Conservation (phyloP, 768 basidiomycete species). For the Strobilomyces confusus region DNA sequence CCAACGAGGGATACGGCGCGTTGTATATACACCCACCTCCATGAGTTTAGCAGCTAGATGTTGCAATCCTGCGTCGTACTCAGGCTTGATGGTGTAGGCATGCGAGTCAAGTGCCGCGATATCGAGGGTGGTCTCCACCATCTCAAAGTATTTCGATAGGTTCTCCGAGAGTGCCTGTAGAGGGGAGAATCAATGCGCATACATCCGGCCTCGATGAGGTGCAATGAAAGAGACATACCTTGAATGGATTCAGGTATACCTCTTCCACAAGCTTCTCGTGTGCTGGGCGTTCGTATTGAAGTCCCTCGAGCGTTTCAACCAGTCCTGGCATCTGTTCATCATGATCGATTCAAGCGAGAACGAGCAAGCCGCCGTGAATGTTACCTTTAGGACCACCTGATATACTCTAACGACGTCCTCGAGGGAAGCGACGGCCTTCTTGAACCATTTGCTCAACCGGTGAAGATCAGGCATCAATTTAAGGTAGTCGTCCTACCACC, state of each 20-base stretch:
- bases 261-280: constrained; percentile 60
- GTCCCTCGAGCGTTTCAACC: constrained; percentile 55
- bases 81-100: constrained; percentile 88
- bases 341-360: neutral
- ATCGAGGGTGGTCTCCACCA: constrained; percentile 96
- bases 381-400: constrained; percentile 83
- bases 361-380: neutral
- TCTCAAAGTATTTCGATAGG: constrained; percentile 79
- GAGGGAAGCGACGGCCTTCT: constrained; percentile 74
- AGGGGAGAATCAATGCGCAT: neutral
- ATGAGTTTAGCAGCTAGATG: constrained; percentile 64
- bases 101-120: constrained; percentile 80
- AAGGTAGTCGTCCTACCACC: constrained; percentile 73
- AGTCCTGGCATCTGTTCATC: constrained; percentile 67
- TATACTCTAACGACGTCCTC: constrained; percentile 97
- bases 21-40: constrained; percentile 47
- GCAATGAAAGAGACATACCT: constrained; percentile 38
- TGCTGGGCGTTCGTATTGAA: constrained; percentile 43
- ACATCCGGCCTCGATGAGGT: neutral
- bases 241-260: constrained; percentile 57
- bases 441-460: constrained; percentile 87
- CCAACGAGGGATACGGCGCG: constrained; percentile 90
- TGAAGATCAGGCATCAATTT: constrained; percentile 93
- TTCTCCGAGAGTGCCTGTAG: constrained; percentile 57
- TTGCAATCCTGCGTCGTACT: constrained; percentile 77